These are phyloP conservation scores for Zhuliangozyma blackwelliae DNA, from an alignment of 1,139 yeast genomes.

Conservation along the genomic window DNA sequence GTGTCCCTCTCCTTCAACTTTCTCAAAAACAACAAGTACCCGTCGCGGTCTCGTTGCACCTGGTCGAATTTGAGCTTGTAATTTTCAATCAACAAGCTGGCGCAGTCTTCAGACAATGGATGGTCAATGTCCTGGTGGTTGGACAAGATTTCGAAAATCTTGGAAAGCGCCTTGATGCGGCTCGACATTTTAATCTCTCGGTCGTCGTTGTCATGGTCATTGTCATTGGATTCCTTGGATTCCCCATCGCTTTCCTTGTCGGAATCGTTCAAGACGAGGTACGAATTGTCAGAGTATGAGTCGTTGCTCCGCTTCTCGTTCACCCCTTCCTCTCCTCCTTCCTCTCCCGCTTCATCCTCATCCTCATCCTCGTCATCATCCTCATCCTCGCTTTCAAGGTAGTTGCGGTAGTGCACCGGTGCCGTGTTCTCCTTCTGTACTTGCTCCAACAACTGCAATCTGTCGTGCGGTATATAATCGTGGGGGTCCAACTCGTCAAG, in stretches of 20 bases:
- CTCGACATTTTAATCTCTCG: constrained; percentile 23
- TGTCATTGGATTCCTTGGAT: not conserved
- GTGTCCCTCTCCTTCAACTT: constrained; percentile 54
- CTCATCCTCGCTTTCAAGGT: constrained; percentile 16
- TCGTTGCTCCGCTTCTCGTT: constrained; percentile 4
- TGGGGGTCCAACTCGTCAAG: constrained; percentile 20
- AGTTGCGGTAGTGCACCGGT: constrained; percentile 18
- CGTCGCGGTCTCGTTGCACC: constrained; percentile 72
- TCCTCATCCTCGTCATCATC: constrained; percentile 14
- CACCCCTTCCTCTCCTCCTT: constrained; percentile 9
- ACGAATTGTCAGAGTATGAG: constrained; percentile 23
- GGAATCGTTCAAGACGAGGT: constrained; percentile 24
- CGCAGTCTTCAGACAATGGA: constrained; percentile 88
- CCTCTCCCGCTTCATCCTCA: constrained; percentile 13
- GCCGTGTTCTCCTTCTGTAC: constrained; percentile 11
- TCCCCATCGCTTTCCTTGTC: constrained; percentile 12
- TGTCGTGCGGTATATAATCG: constrained; percentile 30
- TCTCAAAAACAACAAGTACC: constrained; percentile 67
- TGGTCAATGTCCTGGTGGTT: constrained; percentile 74
- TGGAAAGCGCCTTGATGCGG: constrained; percentile 56
- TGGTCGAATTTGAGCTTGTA: constrained; percentile 71
- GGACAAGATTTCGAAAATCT: constrained; percentile 52
- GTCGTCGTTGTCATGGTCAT: constrained; percentile 6
- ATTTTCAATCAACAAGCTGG: constrained; percentile 60
- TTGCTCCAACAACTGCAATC: constrained; percentile 24